Percentiles rank a stretch among this genome's conserved stretches.
These are phyloP conservation scores for Mesostigma viride DNA, from an alignment of 139 green algal species.

Conservation along the genomic window DNA sequence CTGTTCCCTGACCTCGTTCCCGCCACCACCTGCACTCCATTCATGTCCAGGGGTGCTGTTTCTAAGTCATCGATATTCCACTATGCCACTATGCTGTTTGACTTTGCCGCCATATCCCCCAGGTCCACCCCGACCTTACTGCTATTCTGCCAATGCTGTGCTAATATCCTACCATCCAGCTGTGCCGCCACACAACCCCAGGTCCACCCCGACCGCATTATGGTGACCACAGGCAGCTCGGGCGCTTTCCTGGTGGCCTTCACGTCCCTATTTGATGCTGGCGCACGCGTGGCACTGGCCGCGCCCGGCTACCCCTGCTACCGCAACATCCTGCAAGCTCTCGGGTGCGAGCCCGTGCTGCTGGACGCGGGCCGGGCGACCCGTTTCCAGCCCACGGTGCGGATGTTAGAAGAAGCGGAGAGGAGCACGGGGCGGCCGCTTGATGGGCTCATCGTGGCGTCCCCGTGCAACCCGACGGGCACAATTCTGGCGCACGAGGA, in stretches of 20 bases:
- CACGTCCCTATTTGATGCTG: conserved; percentile 17
- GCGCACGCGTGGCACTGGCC: conserved; percentile 15
- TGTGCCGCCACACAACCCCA: too few species aligned
- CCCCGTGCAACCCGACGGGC: conserved; percentile 20
- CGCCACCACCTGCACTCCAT: too few species aligned
- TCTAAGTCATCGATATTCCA: too few species aligned
- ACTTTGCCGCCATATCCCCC: too few species aligned
- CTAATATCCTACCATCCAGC: too few species aligned
- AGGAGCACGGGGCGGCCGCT: not conserved
- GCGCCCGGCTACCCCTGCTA: conserved; percentile 24
- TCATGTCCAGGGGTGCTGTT: too few species aligned
- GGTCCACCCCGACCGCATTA: conserved; percentile 3
- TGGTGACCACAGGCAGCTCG: conserved; percentile 17
- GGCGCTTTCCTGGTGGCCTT: conserved; percentile 21
- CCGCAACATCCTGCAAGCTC: conserved; percentile 23
- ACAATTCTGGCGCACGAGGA: conserved; percentile 8
- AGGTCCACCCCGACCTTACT: too few species aligned
- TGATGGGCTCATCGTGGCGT: conserved; percentile 16
- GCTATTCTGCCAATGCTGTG: too few species aligned
- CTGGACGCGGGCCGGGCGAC: conserved; percentile 14
- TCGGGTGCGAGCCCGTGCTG: conserved; percentile 14
- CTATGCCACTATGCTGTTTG: too few species aligned
- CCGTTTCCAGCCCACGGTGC: conserved; percentile 4
- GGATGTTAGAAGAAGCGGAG: conserved; percentile 11
- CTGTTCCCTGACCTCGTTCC: too few species aligned